Evolutionary conservation across 441 rosid species (phyloP), one percentile per base, ranked within the genome.

Genomic region (Bruguiera hainesii): DNA sequence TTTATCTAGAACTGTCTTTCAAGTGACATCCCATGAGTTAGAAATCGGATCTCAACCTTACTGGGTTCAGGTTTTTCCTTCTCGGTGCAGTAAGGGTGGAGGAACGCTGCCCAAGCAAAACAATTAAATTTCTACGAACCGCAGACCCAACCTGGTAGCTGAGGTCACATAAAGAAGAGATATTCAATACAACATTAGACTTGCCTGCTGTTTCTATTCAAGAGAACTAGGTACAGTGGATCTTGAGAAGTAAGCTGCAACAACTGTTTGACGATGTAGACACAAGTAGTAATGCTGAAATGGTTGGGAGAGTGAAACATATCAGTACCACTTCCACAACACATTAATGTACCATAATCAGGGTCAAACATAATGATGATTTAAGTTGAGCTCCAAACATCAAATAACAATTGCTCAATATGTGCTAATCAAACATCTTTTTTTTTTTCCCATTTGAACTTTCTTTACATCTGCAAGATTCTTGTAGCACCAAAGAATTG

Each of bases 231-330:
- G 81, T 86, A 89, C 37, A 87, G 81, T 10, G 96, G 93, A 72
- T 93, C 94, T 29, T 77, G 82, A 35, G 83, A 70, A 71, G 87
- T 61, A 30, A 93, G 90, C 63, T 76, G 82, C 64, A 75, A 76
- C 31, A 90, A 85, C 70, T 90, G 88, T 69, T 63, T 69, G 28
- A 85, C 87, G 26, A 90, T 79, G 81, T 74, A 87, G 53, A 74
- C 82, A 55, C 93, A 79, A 16, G 97, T 90, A 30, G 78, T 72
- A 20, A 86, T 39, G 82, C 98, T 88, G 92, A 75, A 80, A 74
- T 55, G 7, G 33, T 46, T 18, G 60, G 67, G 60, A 55, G 25
- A 23, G 1, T 2, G 67, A 46, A 63, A 13, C 48, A 15, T 28
- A 26, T 23, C 51, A 71, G 53, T 11, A 57, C 11, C 46, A 49